Percentiles rank a stretch among this genome's conserved stretches.
Conservation (phyloP, 2,329 filamentous ascomycete genomes). For the Beauveria australis region DNA sequence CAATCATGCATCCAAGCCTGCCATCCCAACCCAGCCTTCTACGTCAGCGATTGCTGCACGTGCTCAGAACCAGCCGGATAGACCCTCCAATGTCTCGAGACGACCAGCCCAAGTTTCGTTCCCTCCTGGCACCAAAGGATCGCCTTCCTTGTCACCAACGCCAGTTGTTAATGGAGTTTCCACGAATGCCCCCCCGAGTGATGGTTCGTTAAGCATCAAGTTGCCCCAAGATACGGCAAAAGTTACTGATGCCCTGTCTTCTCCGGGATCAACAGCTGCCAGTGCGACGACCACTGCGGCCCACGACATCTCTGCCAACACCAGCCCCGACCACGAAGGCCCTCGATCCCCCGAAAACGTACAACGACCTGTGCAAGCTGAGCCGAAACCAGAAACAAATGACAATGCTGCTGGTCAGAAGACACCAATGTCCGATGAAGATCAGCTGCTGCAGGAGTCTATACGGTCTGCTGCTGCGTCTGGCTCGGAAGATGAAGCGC, state of each 20-base stretch:
- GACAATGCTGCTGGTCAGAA: conserved; percentile 25
- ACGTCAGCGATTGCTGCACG: not conserved
- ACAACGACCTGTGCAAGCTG: conserved; percentile 29
- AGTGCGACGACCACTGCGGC: conserved; percentile 66
- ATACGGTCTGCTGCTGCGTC: conserved; percentile 22
- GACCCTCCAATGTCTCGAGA: not conserved
- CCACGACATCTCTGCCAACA: conserved; percentile 61
- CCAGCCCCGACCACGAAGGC: conserved; percentile 63
- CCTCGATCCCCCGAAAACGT: conserved; percentile 41
- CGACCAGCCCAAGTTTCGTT: conserved; percentile 24
- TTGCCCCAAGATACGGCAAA: conserved; percentile 28
- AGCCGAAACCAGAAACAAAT: conserved; percentile 24
- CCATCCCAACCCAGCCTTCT: not conserved
- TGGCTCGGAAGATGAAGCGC: conserved; percentile 11
- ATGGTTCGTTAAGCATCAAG: conserved; percentile 22
- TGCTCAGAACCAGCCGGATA: not conserved
- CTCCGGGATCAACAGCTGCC: conserved; percentile 59
- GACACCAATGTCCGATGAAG: conserved; percentile 29
- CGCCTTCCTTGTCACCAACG: conserved; percentile 12
- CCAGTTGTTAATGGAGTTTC: not conserved
- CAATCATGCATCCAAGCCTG: not conserved
- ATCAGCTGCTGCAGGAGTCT: conserved; percentile 37
- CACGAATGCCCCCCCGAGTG: not conserved
- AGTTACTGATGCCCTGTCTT: conserved; percentile 39
- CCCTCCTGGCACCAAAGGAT: conserved; percentile 24